Base-by-base conservation (phyloP, 1,284 basidiomycete genomes). In the Ustilago lituana region DNA sequence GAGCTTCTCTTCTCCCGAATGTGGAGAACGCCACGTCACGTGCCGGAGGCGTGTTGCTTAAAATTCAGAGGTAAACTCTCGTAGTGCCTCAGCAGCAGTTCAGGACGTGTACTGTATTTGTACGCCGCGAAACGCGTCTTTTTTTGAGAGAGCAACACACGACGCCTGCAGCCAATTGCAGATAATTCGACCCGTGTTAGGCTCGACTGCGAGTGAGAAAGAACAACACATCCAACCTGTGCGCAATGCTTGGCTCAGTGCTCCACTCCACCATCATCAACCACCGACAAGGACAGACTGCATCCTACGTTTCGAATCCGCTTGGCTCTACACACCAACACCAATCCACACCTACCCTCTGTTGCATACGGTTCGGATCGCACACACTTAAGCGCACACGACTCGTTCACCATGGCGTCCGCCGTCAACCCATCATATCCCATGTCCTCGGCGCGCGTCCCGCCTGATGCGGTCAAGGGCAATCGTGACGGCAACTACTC, bases 401-500 rank as follows among this genome's bases (percentile, higher is more conserved):
- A 38, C 20, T 38, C 36, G 20, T 15, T 44, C 55, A 49, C 19
- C 44, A 69, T 69, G 66, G 41, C 66, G 41, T 69, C 66, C 26
- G 29, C 56, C 37, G 33, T 50, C 65, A 63, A 60, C 33, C 66
- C 56, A 17, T 11, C 56, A 9, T 63, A 56, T 33, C 60, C 66
- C 5, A 58, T 53, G 51, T 69, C 66, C 5, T 69, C 66, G 43
- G 66, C 66, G 29, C 55, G 56, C 20, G 52, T 69, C 17, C 66
- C 66, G 3, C 45, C 55, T 6, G 66, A 69, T 37, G 66, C 66
- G 11, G 60, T 53, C 48, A 63, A 63, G 26, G 60, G 60, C 12
- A 69, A 36, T 24, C 51, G 56, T 7, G 74, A 74, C 41, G 70
- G 69, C 41, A 73, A 74, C 61, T 78, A 76, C 53, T 74, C 73